Evolutionary conservation across 108 stramenopile species (phyloP).

Genomic region (Licmophora abbreviata): DNA sequence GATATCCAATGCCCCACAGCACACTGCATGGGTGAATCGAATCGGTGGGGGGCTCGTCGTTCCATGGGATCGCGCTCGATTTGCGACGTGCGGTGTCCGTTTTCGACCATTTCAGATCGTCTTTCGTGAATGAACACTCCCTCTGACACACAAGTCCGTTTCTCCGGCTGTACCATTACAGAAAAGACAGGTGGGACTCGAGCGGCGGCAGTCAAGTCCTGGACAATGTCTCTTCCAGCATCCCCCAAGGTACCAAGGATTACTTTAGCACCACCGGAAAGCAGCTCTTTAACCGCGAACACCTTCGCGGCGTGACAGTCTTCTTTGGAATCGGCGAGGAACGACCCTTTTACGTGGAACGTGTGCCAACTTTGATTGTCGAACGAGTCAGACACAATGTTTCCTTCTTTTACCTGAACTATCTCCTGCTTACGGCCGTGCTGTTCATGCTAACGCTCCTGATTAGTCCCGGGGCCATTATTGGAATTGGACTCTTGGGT

Average conservation of each 20-base stretch:
- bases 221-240: constrained; percentile 33
- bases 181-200: constrained; percentile 76
- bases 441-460: constrained; percentile 61
- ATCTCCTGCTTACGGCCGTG: constrained; percentile 52
- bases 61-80: no score
- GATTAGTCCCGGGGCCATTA: constrained; percentile 63
- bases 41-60: no score
- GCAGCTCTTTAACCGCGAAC: constrained; percentile 62
- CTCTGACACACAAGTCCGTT: background rate
- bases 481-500: constrained; percentile 65
- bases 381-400: constrained; percentile 77
- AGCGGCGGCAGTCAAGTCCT: constrained; percentile 66
- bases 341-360: constrained; percentile 80
- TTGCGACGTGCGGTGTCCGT: no score
- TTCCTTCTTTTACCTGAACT: constrained; percentile 83
- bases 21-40: no score
- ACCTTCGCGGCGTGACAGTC: constrained; percentile 60
- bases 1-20: no score
- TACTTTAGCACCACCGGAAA: constrained; percentile 38
- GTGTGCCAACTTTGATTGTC: constrained; percentile 51
- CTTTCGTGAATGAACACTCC: no score
- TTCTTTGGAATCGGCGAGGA: constrained; percentile 82
- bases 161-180: constrained; percentile 11
- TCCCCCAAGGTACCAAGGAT: constrained; percentile 77
- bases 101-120: no score